Evolutionary conservation across 306 rosid genomes (phyloP).

Genomic region (Pterocarpus santalinus): DNA sequence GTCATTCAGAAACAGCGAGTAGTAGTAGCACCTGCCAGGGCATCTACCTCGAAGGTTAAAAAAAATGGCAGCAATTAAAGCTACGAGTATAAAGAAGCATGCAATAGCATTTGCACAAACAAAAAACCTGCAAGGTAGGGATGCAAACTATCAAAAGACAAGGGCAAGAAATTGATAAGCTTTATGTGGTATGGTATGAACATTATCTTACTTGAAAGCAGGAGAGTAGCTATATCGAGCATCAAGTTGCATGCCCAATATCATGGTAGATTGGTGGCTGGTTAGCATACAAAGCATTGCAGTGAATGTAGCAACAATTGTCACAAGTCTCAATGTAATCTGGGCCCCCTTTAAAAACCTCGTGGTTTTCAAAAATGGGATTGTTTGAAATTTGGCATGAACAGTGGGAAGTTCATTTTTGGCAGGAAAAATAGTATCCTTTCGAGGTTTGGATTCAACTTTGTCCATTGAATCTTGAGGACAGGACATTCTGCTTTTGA

Average conservation of each 20-base stretch:
- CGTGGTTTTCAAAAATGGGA: constrained; percentile 33
- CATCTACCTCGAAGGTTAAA: constrained; percentile 39
- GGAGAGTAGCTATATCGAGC: constrained; percentile 12
- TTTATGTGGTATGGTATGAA: background rate
- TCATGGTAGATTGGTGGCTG: constrained; percentile 40
- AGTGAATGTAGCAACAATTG: background rate
- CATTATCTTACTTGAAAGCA: background rate
- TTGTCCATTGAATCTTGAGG: constrained; percentile 1
- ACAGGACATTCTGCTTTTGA: background rate
- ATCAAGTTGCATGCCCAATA: constrained; percentile 46
- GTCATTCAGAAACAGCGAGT: constrained; percentile 59
- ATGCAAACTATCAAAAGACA: background rate
- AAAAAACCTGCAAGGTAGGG: constrained; percentile 55
- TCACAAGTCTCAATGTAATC: constrained; percentile 50
- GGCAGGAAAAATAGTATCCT: constrained; percentile 37
- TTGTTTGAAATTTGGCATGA: constrained; percentile 44
- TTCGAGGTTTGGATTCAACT: background rate
- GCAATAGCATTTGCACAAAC: constrained; percentile 60
- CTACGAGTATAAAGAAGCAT: constrained; percentile 49
- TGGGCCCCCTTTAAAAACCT: constrained; percentile 47
- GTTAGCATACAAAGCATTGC: constrained; percentile 40
- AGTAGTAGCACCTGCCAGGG: constrained; percentile 49
- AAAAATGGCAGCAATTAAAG: constrained; percentile 41
- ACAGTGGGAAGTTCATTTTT: background rate
- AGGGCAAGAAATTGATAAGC: background rate